Evolutionary conservation across 176 grass and related monocot species (phyloP).

Genomic region (Alloteropsis semialata): DNA sequence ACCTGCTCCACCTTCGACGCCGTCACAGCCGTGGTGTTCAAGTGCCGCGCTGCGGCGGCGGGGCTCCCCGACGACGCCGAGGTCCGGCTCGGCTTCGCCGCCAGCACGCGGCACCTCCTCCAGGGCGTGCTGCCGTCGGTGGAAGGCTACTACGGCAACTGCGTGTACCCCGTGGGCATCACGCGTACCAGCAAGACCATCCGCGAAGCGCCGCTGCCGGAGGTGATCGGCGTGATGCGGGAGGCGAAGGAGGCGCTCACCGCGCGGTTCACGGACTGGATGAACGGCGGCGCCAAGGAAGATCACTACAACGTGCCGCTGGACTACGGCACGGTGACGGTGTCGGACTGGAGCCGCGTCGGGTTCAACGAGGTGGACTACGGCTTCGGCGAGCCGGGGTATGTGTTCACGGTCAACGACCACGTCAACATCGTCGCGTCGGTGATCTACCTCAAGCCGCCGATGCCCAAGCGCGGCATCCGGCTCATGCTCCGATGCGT

Average conservation of each 20-base stretch:
- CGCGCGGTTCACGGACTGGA: slow-evolving; percentile 61
- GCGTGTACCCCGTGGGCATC: slow-evolving; percentile 67
- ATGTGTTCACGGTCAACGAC: slow-evolving; percentile 75
- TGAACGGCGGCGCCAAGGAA: slow-evolving; percentile 47
- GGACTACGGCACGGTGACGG: slow-evolving; percentile 68
- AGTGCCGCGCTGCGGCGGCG: slow-evolving; percentile 56
- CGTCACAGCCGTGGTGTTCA: slow-evolving; percentile 65
- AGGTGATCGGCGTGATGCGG: slow-evolving; percentile 63
- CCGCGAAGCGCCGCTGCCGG: slow-evolving; percentile 35
- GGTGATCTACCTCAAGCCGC: slow-evolving; percentile 71
- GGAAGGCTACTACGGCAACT: slow-evolving; percentile 79
- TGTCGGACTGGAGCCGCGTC: slow-evolving; percentile 77
- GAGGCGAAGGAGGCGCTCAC: slow-evolving; percentile 68
- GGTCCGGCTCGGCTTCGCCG: slow-evolving; percentile 71
- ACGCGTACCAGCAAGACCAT: slow-evolving; percentile 30
- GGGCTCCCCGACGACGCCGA: slow-evolving; percentile 38
- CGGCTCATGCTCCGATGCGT: slow-evolving; percentile 75
- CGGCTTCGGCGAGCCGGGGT: slow-evolving; percentile 63
- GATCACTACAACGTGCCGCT: slow-evolving; percentile 75
- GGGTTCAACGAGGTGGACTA: slow-evolving; percentile 95
- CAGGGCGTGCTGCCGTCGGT: slow-evolving; percentile 49
- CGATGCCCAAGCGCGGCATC: slow-evolving; percentile 65
- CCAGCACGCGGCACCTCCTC: slow-evolving; percentile 77
- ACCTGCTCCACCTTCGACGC: slow-evolving; percentile 82
- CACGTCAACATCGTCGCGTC: slow-evolving; percentile 67